Base-by-base conservation (phyloP, 1,284 basidiomycete genomes). In the Heterobasidion irregulare region DNA sequence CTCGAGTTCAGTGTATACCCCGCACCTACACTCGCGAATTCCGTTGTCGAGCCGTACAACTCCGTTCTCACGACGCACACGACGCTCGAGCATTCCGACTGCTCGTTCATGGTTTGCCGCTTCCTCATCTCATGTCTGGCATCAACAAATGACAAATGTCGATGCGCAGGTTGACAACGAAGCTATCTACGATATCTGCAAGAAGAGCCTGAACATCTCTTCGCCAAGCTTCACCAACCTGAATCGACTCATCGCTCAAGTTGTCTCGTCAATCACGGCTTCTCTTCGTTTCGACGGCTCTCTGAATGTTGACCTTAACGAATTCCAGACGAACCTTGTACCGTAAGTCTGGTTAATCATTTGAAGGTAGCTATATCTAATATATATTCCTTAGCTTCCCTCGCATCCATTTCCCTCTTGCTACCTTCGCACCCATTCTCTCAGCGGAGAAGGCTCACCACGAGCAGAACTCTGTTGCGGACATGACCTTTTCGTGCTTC, bases 21-120 rank as follows among this genome's bases (percentile, higher is more conserved):
- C 54, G 91, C 94, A 26, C 92, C 94, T 49, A 90, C 89, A 62
- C 89, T 97, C 77, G 92, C 92, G 56, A 97, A 91, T 75, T 98
- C 95, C 9, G 94, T 99, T 59, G 96, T 99, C 51, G 97, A 99
- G 78, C 96, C 97, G 8, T 99, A 99, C 83, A 99, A 99, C 82
- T 95, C 95, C 50, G 94, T 99, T 59, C 77, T 99, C 68, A 99
- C 96, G 59, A 99, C 96, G 49, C 96, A 99, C 78, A 98, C 96
- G 53, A 99, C 96, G 45, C 87, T 99, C 54, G 96, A 99, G 78
- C 95, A 99, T 79, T 97, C 94, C 33, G 96, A 99, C 78, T 99
- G 96, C 75, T 98, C 96, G 33, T 98, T 98, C 82, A 96, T 97
- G 93, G 94, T 86, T 62, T 41, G 69, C 62, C 26, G 48, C 50